Conservation (phyloP, 257 asterid genomes). For the Nicotiana otophora region DNA sequence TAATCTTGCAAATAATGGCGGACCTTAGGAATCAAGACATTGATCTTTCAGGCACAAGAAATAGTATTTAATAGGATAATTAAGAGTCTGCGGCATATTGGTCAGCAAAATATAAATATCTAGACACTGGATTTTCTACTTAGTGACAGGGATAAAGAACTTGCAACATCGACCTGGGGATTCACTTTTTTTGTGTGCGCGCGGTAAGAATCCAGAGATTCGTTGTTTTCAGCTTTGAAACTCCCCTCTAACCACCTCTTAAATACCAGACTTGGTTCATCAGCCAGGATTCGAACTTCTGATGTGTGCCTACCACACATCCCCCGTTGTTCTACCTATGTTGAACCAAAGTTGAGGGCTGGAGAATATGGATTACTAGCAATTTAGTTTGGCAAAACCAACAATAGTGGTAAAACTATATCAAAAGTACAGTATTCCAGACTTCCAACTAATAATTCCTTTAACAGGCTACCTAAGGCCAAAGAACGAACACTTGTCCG, state of each 20-base stretch:
- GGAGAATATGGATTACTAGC: not conserved
- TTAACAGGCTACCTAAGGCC: not conserved
- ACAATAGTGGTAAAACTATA: not conserved
- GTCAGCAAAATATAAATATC: not conserved
- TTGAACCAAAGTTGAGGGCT: not conserved
- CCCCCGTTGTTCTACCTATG: not conserved
- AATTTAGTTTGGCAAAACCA: conserved; percentile 1
- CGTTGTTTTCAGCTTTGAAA: not conserved
- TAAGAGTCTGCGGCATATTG: not conserved
- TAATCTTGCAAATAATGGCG: not conserved
- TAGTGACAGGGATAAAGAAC: not conserved
- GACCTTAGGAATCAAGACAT: not conserved
- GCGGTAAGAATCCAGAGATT: not conserved
- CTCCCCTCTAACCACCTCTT: not conserved
- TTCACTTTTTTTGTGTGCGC: not conserved
- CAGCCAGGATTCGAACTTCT: not conserved
- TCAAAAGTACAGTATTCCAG: not conserved
- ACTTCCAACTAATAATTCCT: not conserved
- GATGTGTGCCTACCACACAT: not conserved
- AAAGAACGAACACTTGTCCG: not conserved
- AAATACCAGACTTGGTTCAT: conserved; percentile 1
- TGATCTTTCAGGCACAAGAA: conserved; percentile 4
- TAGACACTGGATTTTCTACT: not conserved
- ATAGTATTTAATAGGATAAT: not conserved
- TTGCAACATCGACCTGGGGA: not conserved